Base-by-base conservation (phyloP, 176 grass and related monocot species). In the Phoenix roebelenii region DNA sequence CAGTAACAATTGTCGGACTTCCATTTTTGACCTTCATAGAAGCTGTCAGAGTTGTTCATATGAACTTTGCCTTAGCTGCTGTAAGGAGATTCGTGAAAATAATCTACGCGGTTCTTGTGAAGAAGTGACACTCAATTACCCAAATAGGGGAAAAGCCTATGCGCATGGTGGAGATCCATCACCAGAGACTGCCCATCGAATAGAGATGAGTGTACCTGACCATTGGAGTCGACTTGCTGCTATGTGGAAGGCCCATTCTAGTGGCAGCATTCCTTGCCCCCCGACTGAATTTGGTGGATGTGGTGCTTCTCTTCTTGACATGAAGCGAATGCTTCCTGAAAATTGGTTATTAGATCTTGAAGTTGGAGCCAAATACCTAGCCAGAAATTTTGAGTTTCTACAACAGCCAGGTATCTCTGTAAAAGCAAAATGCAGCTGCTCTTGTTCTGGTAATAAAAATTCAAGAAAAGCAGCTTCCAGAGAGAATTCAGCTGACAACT, bases 1-100 rank as follows among this genome's bases (percentile, higher is more conserved):
- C 76, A 91, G 84, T 72, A 64, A 93, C 76, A 72, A 80, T 66
- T 93, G 89, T 57, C 55, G 48, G 54, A 93, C 89, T 39, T 87
- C 80, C 60, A 93, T 93, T 61, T 66, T 79, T 68, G 84, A 93
- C 65, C 66, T 93, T 17, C 84, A 93, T 49, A 77, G 89, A 83
- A 79, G 77, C 30, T 93, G 89, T 57, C 23, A 70, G 54, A 64
- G 17, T 16, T 93, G 89, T 51, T 62, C 67, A 5, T 93, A 78
- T n/a, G 89, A 93, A 56, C 54, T 93, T 52, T 93, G 89, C 54
- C 79, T 93, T 20, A 26, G 44, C 7, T 93, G 89, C 32, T 93
- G 80, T 72, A 80, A 76, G 49, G 89, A 93, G 53, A 61, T 87
- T 39, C 89, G 84, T 10, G 54, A 54, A 69, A 4, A 44, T 7